phyloP scores from a whole-genome alignment of 768 basidiomycete genomes.

The Mycena chlorophos region DNA sequence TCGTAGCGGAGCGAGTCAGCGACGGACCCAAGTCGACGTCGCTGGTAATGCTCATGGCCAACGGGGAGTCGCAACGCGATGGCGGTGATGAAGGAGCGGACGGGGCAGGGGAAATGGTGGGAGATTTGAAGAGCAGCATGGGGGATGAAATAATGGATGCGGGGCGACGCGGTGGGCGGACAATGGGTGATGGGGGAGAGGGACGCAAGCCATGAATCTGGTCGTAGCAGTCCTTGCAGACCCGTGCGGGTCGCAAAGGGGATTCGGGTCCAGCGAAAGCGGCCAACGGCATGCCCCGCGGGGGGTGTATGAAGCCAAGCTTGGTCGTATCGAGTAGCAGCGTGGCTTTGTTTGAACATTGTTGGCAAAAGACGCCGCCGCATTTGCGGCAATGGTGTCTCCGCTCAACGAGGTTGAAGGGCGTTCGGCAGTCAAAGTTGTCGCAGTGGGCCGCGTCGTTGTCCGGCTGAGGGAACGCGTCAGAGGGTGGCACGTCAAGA shows the following conservation, averaged over 20 bases:
- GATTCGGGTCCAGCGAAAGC: slow-evolving; percentile 59
- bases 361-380: slow-evolving; percentile 71
- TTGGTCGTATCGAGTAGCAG: slow-evolving; percentile 72
- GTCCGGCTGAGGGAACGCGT: slow-evolving; percentile 50
- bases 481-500: slow-evolving; percentile 14
- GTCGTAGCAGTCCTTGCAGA: slow-evolving; percentile 78
- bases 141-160: slow-evolving; percentile 36
- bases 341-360: slow-evolving; percentile 60
- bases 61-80: slow-evolving; percentile 27
- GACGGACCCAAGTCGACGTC: slow-evolving; percentile 24
- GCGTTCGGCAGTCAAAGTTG: slow-evolving; percentile 66
- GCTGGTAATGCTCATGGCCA: slow-evolving; percentile 19
- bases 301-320: slow-evolving; percentile 70
- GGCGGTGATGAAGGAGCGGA: slow-evolving; percentile 33
- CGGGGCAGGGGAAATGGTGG: slow-evolving; percentile 32
- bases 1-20: slow-evolving; percentile 31
- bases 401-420: slow-evolving; percentile 70
- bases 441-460: slow-evolving; percentile 63
- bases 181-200: slow-evolving; percentile 39
- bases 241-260: slow-evolving; percentile 57
- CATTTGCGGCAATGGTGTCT: slow-evolving; percentile 87
- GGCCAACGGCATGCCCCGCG: slow-evolving; percentile 61
- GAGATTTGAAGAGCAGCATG: slow-evolving; percentile 40
- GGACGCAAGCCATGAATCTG: slow-evolving; percentile 62
- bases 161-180: slow-evolving; percentile 37